Conservation (phyloP, 2,329 filamentous ascomycete genomes). For the Fusarium denticulatum region DNA sequence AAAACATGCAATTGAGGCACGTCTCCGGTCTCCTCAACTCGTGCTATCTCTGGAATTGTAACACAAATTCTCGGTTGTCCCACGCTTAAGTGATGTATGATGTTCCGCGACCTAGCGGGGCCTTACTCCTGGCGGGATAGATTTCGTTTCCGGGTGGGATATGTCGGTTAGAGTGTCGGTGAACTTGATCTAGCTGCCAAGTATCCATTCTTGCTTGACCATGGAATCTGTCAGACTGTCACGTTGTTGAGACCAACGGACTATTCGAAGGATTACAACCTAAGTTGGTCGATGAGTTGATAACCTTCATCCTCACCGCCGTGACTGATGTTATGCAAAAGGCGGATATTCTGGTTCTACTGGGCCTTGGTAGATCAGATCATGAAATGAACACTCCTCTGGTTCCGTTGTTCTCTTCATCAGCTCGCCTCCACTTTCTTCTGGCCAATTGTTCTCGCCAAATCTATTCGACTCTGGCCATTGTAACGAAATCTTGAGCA, state of each 20-base stretch:
- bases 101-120: neutral
- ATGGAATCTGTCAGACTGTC: too few relatives aligned
- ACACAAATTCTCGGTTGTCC: neutral
- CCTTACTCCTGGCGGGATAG: neutral
- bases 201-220: neutral
- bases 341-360: neutral
- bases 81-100: neutral
- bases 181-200: neutral
- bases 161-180: neutral
- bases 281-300: neutral
- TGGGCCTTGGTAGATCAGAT: neutral
- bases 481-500: rapidly evolving
- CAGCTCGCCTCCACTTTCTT: neutral
- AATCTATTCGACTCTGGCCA: too few relatives aligned
- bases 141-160: neutral
- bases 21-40: neutral
- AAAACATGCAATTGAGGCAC: conserved; percentile 48
- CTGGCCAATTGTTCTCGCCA: too few relatives aligned
- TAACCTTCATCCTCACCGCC: neutral
- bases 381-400: neutral
- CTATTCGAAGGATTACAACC: neutral
- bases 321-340: neutral
- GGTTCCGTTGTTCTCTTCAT: rapidly evolving
- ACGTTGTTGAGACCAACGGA: neutral
- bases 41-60: neutral